Evolutionary conservation across 305 asterid genomes (phyloP).

Genomic region (Fraxinus albicans): DNA sequence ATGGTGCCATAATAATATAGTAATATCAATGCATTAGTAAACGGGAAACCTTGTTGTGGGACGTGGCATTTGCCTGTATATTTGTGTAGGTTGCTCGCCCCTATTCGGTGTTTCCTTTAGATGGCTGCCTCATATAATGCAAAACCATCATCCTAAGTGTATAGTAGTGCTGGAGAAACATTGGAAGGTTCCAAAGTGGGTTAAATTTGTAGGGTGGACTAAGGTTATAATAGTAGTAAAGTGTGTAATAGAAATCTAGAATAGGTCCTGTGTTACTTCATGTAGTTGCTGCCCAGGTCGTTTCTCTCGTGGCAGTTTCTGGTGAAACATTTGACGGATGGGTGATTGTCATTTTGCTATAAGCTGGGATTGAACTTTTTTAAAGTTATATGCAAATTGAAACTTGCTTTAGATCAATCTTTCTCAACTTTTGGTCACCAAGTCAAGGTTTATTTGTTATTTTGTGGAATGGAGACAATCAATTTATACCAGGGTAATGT

Average conservation of each 20-base stretch:
- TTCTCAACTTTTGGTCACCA: background rate
- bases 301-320: conserved; percentile 52
- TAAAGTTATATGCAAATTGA: background rate
- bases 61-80: conserved; percentile 35
- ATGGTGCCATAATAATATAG: conserved; percentile 35
- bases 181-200: conserved; percentile 6
- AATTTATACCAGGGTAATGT: conserved; percentile 21
- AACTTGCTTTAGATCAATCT: background rate
- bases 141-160: conserved; percentile 30
- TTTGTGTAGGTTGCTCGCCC: conserved; percentile 44
- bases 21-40: background rate
- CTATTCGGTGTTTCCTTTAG: conserved; percentile 13
- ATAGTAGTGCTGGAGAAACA: conserved; percentile 33
- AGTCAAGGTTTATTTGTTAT: background rate
- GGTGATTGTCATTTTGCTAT: background rate
- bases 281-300: conserved; percentile 52
- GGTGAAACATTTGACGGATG: conserved; percentile 7
- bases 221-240: conserved; percentile 2
- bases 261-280: conserved; percentile 24
- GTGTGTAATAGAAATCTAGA: conserved; percentile 28
- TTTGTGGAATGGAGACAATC: background rate
- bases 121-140: conserved; percentile 11
- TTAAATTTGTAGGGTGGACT: conserved; percentile 20
- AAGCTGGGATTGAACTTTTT: background rate
- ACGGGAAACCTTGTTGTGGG: conserved; percentile 20